Percentiles rank a stretch among this genome's conserved stretches.
Conservation (phyloP, 345 rosid species). For the Eucalyptus cloeziana region DNA sequence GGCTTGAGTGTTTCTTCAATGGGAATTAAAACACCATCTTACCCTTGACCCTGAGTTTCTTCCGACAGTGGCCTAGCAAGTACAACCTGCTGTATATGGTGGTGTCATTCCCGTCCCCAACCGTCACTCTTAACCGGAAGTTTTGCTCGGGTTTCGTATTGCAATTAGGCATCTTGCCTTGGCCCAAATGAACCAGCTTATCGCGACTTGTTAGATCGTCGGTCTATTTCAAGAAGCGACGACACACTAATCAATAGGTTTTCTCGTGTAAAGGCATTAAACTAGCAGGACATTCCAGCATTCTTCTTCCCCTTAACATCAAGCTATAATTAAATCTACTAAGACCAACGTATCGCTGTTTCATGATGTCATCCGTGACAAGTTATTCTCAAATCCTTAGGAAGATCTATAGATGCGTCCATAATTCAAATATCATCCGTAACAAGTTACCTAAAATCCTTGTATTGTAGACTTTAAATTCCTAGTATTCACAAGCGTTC, state of each 20-base stretch:
- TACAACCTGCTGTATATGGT: not conserved
- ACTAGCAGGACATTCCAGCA: not conserved
- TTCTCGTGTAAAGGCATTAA: not conserved
- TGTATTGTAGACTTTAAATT: not conserved
- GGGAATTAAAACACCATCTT: not conserved
- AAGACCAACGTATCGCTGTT: accelerated
- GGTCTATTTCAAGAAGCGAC: not conserved
- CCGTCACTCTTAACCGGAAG: not conserved
- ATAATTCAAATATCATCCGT: not conserved
- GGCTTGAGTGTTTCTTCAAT: not conserved
- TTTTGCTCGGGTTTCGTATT: not conserved
- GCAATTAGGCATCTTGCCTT: not conserved
- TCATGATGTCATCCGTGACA: not conserved
- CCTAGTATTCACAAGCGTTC: not conserved
- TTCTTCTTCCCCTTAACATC: not conserved
- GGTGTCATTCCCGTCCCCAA: not conserved
- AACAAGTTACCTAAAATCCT: not conserved
- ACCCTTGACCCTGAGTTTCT: not conserved
- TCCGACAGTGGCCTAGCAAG: not conserved
- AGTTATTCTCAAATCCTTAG: not conserved
- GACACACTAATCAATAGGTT: not conserved
- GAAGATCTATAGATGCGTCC: not conserved
- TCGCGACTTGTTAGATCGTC: accelerated
- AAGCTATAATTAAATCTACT: not conserved
- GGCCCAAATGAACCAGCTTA: not conserved